Percentiles rank a stretch among this genome's conserved stretches.
phyloP scores from a whole-genome alignment of 2,329 filamentous ascomycete species.

The Pseudocercospora fuligena region DNA sequence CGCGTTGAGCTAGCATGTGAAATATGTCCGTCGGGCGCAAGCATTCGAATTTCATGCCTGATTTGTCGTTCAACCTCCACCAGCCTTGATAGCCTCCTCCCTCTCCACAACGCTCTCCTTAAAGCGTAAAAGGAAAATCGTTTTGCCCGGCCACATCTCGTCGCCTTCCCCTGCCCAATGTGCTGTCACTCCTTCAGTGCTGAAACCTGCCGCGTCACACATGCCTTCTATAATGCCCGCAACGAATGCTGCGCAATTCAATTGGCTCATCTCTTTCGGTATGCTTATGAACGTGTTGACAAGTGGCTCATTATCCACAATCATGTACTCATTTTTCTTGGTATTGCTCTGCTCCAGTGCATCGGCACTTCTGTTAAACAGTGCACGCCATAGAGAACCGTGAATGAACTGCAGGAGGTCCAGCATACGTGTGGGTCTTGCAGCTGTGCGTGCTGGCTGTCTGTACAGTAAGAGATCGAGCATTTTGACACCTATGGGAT shows the following conservation, averaged over 20 bases:
- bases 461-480: conserved; percentile 94
- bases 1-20: not conserved
- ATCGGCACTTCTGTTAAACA: conserved; percentile 89
- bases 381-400: conserved; percentile 86
- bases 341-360: conserved; percentile 86
- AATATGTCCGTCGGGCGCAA: not conserved
- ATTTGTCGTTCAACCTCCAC: conserved; percentile 31
- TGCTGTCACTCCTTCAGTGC: conserved; percentile 80
- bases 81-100: conserved; percentile 63
- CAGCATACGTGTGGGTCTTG: conserved; percentile 86
- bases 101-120: conserved; percentile 87
- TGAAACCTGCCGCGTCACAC: conserved; percentile 90
- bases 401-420: conserved; percentile 94
- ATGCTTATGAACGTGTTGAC: conserved; percentile 94
- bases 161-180: conserved; percentile 69
- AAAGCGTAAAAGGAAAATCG: conserved; percentile 94
- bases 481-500: conserved; percentile 89
- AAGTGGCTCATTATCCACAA: conserved; percentile 95
- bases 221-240: conserved; percentile 95
- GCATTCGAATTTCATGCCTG: not conserved
- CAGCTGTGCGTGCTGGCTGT: conserved; percentile 66
- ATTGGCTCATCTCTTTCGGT: conserved; percentile 91
- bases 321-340: conserved; percentile 96
- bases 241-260: conserved; percentile 95
- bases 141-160: conserved; percentile 90